Evolutionary conservation across 345 rosid genomes (phyloP), one percentile per base, ranked within the genome.

Genomic region (Euphorbia tirucalli): DNA sequence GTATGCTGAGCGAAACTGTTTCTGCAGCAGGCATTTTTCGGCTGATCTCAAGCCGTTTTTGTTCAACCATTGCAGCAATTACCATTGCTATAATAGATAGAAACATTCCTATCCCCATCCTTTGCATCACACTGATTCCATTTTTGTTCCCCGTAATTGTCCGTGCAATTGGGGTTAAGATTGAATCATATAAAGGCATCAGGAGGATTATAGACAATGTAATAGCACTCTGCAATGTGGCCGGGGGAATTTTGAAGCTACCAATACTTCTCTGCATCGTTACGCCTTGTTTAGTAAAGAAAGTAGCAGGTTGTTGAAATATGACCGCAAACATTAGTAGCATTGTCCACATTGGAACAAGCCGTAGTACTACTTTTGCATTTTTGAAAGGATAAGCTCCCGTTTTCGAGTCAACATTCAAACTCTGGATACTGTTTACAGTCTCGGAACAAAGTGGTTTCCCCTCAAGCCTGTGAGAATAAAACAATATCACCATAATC

Each of bases 31-130:
- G 72, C 69, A 69, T 68, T 41, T 71, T 71, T 10, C 62, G 76
- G 71, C 85, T 84, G 39, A 80, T 65, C 31, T 81, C 71, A 1
- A 90, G 84, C 82, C 98, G 82, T 77, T 82, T 89, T 4, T 69
- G 80, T 80, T 94, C 98, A 8, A 92, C 91, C n/a, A 85, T 19
- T 1, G 98, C 98, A 0, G 97, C 98, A 4, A 89, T 86, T 22
- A 84, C 76, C 86, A 94, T 92, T 46, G 98, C 95, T n/a, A 90
- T 75, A 63, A 89, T 79, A 0, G 97, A 94, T 49, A 94, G 76
- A 55, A 88, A 77, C 97, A 94, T 94, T 5, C 98, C 98, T 0
- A 89, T 79, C 9, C 98, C 97, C 95, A 94, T 94, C 72, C 98
- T 78, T 69, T 90, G 89, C 89, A 82, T 84, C 19, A 92, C 93